Evolutionary conservation across 2,329 filamentous ascomycete genomes (phyloP), one percentile per base, ranked within the genome.

Genomic region (Gremmenia infestans): DNA sequence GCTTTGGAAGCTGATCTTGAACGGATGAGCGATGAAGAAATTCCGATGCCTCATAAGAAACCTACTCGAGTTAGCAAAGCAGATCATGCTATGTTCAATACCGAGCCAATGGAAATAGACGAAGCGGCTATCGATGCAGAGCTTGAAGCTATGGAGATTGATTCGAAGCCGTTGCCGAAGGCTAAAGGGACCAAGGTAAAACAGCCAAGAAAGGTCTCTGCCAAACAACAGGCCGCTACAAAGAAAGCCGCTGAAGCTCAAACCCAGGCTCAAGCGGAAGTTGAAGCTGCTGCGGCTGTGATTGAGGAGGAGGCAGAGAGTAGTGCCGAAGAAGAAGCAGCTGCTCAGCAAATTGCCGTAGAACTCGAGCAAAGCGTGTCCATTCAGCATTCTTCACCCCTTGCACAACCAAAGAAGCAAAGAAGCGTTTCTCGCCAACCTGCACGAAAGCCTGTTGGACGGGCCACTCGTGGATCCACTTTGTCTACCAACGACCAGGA

Each of bases 1-100:
- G 82, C 82, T 49, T 73, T 89, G 1, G 80, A 87, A 64, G 83
- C 81, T 2, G 86, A 87, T 55, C 76, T 89, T 9, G 81, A 86
- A 32, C 80, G 77, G 1, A 66, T 80, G 25, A 78, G 76, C 2
- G 79, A 85, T 32, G 77, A 80, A 14, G 81, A 83, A 46, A 75
- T 53, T 2, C 32, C 55, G 4, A 42, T 17, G 1, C 15, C 50
- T 25, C 43, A 37, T 12, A 61, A 62, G 40, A 61, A 61, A 47
- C 35, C 57, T 22, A 60, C 50, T 12, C 55, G 57, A 40, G 37
- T 54, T 15, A 64, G 49, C 0, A 63, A 63, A 25, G 28, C 60
- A 3, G 54, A 62, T 40, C 60, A 65, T 46, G 54, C 56, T 7
- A 68, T 68, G 61, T 67, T 68, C 52, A 59, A 57, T 12, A 22